These are phyloP conservation scores for Priceomyces fermenticarens DNA, from an alignment of 805 yeast genomes.

Conservation along the genomic window DNA sequence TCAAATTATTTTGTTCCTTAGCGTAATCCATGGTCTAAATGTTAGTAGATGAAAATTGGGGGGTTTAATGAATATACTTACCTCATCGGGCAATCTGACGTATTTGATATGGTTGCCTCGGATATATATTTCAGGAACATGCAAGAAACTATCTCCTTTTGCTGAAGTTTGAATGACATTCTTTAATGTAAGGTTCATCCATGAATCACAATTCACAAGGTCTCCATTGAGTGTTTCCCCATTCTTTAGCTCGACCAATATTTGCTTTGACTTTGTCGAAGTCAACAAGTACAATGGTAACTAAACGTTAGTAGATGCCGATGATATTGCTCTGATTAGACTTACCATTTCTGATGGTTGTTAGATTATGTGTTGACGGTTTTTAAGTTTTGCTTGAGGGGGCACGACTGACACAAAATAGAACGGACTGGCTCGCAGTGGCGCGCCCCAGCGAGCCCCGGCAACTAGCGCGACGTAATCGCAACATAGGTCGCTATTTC, in stretches of 20 bases:
- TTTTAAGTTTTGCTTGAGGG: too few species aligned
- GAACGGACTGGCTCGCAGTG: too few species aligned
- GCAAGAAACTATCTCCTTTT: constrained; percentile 57
- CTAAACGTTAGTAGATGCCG: constrained; percentile 33
- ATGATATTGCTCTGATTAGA: too few species aligned
- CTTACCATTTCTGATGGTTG: too few species aligned
- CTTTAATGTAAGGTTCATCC: constrained; percentile 89
- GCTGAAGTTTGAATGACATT: constrained; percentile 70
- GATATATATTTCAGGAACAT: constrained; percentile 71
- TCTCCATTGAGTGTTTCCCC: constrained; percentile 89
- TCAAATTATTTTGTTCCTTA: constrained; percentile 58
- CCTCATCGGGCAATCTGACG: constrained; percentile 68
- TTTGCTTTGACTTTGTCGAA: constrained; percentile 84
- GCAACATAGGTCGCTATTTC: too few species aligned
- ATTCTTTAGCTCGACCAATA: constrained; percentile 84
- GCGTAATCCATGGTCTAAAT: constrained; percentile 62
- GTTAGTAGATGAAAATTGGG: constrained; percentile 2
- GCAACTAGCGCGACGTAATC: too few species aligned
- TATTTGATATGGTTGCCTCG: constrained; percentile 84
- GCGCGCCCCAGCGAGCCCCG: too few species aligned
- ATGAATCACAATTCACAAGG: constrained; percentile 81
- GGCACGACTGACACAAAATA: too few species aligned
- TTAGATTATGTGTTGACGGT: too few species aligned
- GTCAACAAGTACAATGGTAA: constrained; percentile 88
- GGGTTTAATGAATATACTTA: constrained; percentile 8